phyloP scores from a whole-genome alignment of 805 yeast species.

The Cyberlindnera euphorbiiphila region DNA sequence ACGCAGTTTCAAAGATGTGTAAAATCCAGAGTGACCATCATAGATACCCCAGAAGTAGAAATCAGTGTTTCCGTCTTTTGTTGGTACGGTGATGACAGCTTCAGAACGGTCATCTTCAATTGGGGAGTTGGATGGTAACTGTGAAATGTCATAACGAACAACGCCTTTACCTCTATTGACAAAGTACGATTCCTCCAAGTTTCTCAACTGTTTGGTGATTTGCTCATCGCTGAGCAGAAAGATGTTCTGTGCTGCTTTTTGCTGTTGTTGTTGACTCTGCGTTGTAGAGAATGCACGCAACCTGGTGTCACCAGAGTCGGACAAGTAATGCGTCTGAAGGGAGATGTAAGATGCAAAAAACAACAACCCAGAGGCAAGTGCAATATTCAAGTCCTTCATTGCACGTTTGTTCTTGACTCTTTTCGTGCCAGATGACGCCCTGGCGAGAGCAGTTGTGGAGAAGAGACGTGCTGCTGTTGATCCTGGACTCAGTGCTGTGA shows the following conservation, averaged over 20 bases:
- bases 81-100: slow-evolving; percentile 67
- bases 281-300: slow-evolving; percentile 23
- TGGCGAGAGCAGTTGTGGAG: slow-evolving; percentile 9
- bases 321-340: slow-evolving; percentile 22
- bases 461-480: slow-evolving; percentile 7
- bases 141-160: slow-evolving; percentile 81
- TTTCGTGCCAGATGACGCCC: not conserved
- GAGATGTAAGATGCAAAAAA: slow-evolving; percentile 28
- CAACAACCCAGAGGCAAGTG: slow-evolving; percentile 28
- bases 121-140: slow-evolving; percentile 86
- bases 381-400: slow-evolving; percentile 22
- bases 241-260: slow-evolving; percentile 47
- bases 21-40: slow-evolving; percentile 98
- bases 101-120: slow-evolving; percentile 93
- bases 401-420: slow-evolving; percentile 7
- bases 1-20: slow-evolving; percentile 80
- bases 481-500: not conserved
- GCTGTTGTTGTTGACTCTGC: slow-evolving; percentile 22
- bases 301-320: slow-evolving; percentile 24
- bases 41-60: slow-evolving; percentile 95
- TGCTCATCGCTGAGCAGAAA: slow-evolving; percentile 62
- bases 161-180: slow-evolving; percentile 89
- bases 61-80: slow-evolving; percentile 48
- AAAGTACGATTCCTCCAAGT: slow-evolving; percentile 71
- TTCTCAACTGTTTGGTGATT: slow-evolving; percentile 63